Conservation (phyloP, 176 grass and related monocot species). For the Oryza meyeriana region DNA sequence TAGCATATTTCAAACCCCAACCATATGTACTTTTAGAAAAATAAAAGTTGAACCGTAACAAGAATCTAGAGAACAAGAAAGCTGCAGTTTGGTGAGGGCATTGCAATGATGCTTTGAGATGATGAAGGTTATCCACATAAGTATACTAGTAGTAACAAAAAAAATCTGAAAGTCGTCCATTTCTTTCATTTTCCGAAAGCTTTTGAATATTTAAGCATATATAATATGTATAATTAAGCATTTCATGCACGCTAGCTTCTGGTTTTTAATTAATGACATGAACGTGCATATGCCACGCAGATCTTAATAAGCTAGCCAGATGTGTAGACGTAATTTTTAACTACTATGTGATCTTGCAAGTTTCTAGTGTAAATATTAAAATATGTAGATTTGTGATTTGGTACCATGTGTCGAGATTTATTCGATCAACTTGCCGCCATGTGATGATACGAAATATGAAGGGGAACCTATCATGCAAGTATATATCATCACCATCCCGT, state of each 20-base stretch:
- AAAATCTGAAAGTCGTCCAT: conserved; percentile 24
- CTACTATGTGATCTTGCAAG: not conserved
- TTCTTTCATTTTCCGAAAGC: conserved; percentile 22
- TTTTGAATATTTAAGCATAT: conserved; percentile 3
- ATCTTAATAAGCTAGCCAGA: conserved; percentile 3
- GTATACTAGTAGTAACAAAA: not conserved
- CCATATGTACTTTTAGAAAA: conserved; percentile 7
- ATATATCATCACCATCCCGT: conserved; percentile 19
- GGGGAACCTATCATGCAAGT: not conserved
- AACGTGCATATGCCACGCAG: conserved; percentile 31
- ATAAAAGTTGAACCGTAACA: not conserved
- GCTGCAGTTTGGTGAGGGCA: conserved; percentile 18
- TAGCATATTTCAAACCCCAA: conserved; percentile 39
- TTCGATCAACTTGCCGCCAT: conserved; percentile 32
- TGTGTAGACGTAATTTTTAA: not conserved
- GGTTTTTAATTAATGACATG: not conserved
- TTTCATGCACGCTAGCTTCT: not conserved
- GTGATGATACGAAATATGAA: conserved; percentile 33
- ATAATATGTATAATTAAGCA: not conserved
- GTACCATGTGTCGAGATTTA: conserved; percentile 47
- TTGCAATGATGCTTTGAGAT: conserved; percentile 1
- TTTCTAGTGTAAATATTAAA: conserved; percentile 1
- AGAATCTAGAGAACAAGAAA: conserved; percentile 29
- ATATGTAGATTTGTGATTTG: conserved; percentile 28
- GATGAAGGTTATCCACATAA: not conserved